These are phyloP conservation scores for Kwoniella dejecticola DNA, from an alignment of 768 basidiomycete genomes.

Conservation along the genomic window DNA sequence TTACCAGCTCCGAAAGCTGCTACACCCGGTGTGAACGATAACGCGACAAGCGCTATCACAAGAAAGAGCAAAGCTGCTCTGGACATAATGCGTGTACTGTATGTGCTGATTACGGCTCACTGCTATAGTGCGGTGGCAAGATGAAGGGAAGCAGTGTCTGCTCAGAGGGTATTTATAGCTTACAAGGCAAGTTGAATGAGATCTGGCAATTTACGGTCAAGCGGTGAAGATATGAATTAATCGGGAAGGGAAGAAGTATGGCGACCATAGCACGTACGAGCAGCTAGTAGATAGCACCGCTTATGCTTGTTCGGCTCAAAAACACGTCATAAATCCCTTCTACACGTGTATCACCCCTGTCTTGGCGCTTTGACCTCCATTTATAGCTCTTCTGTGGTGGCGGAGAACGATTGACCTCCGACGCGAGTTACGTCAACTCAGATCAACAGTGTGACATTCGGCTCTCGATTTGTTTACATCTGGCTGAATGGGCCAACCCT, in stretches of 20 bases:
- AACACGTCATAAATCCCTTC: slow-evolving; percentile 6
- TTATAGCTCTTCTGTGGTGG: neutral
- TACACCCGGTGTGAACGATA: slow-evolving; percentile 45
- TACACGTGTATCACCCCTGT: neutral
- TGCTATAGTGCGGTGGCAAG: slow-evolving; percentile 7
- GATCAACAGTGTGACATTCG: slow-evolving; percentile 1
- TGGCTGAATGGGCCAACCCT: neutral
- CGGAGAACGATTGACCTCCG: neutral
- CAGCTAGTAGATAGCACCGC: too few relatives aligned
- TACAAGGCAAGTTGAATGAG: neutral
- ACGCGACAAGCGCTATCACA: slow-evolving; percentile 37
- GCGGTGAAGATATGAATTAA: too few relatives aligned
- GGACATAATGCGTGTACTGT: slow-evolving; percentile 24
- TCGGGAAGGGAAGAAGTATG: too few relatives aligned
- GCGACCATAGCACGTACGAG: too few relatives aligned
- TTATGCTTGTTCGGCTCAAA: neutral
- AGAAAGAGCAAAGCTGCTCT: slow-evolving; percentile 29
- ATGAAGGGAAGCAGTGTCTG: too few relatives aligned
- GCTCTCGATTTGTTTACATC: neutral
- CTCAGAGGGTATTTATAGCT: neutral
- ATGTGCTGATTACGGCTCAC: neutral
- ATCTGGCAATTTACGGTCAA: too few relatives aligned
- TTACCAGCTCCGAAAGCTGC: slow-evolving; percentile 52
- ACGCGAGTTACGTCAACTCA: slow-evolving; percentile 8
- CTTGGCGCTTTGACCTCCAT: slow-evolving; percentile 4